Percentiles rank a stretch among this genome's conserved stretches.
Conservation (phyloP, 805 yeast genomes). For the Spathaspora girioi region DNA sequence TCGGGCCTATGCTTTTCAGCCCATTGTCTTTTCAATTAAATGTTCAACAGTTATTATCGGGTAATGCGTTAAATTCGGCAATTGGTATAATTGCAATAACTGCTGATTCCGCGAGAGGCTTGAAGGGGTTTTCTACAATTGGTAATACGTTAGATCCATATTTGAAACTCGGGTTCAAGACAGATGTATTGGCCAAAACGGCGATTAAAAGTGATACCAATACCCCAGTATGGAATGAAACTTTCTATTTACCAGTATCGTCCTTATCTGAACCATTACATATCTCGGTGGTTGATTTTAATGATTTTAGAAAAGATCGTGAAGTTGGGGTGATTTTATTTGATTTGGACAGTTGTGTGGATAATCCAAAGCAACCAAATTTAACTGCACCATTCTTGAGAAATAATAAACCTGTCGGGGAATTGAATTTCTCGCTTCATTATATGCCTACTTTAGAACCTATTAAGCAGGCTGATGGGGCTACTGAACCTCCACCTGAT, state of each 20-base stretch:
- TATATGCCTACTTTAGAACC: constrained; percentile 73
- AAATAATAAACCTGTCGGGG: constrained; percentile 83
- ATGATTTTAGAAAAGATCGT: constrained; percentile 77
- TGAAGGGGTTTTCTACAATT: constrained; percentile 64
- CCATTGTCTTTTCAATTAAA: constrained; percentile 94
- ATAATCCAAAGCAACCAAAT: constrained; percentile 46
- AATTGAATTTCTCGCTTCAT: constrained; percentile 62
- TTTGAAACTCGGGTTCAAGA: constrained; percentile 63
- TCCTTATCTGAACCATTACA: constrained; percentile 81
- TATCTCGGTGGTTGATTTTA: constrained; percentile 70
- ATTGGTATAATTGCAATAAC: constrained; percentile 79
- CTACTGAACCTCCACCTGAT: constrained; percentile 82
- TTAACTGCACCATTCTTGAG: constrained; percentile 59
- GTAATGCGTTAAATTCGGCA: constrained; percentile 73
- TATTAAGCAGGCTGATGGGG: constrained; percentile 70
- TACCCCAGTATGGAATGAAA: constrained; percentile 84
- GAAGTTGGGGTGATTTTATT: constrained; percentile 72
- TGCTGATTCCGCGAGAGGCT: constrained; percentile 60
- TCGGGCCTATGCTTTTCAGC: constrained; percentile 81
- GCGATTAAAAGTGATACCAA: constrained; percentile 62
- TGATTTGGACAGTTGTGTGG: constrained; percentile 64
- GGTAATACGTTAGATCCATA: constrained; percentile 91
- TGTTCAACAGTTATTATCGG: constrained; percentile 84
- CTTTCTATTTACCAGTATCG: constrained; percentile 61
- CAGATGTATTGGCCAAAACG: constrained; percentile 62